Percentiles rank a stretch among this genome's conserved stretches.
phyloP scores from a whole-genome alignment of 2,329 filamentous ascomycete species.

The Alternaria solani region DNA sequence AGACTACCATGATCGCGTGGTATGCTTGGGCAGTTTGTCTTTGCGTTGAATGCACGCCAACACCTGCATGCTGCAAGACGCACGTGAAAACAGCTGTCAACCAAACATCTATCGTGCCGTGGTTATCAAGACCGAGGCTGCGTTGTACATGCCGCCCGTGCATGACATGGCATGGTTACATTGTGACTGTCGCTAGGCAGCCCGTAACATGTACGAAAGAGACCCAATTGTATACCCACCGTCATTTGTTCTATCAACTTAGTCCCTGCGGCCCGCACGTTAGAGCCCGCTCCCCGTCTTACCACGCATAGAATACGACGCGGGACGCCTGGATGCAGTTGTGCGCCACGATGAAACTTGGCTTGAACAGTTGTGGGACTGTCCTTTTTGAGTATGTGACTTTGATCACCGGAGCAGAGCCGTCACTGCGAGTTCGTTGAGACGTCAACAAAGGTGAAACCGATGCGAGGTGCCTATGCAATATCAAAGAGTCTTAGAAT shows the following conservation, averaged over 20 bases:
- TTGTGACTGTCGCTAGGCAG: neutral
- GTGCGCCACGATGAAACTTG: neutral
- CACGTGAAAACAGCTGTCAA: neutral
- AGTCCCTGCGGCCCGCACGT: slow-evolving; percentile 7
- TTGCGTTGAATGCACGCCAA: neutral
- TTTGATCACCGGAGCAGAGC: neutral
- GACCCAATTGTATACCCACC: neutral
- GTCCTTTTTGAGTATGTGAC: neutral
- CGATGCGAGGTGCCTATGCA: neutral
- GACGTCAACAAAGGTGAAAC: neutral
- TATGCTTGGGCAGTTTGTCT: neutral
- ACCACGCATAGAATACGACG: neutral
- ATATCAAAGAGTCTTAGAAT: neutral
- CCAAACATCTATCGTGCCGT: neutral
- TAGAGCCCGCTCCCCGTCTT: slow-evolving; percentile 7
- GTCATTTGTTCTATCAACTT: neutral
- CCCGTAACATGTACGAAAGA: neutral
- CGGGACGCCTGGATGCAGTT: neutral
- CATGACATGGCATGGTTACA: neutral
- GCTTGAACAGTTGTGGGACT: neutral
- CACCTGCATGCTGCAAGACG: neutral
- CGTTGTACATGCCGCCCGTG: neutral
- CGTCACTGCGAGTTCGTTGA: neutral
- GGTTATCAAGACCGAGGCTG: neutral
- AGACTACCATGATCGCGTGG: neutral